Evolutionary conservation across 1,284 basidiomycete genomes (phyloP).

Genomic region (Vanrija sp.): DNA sequence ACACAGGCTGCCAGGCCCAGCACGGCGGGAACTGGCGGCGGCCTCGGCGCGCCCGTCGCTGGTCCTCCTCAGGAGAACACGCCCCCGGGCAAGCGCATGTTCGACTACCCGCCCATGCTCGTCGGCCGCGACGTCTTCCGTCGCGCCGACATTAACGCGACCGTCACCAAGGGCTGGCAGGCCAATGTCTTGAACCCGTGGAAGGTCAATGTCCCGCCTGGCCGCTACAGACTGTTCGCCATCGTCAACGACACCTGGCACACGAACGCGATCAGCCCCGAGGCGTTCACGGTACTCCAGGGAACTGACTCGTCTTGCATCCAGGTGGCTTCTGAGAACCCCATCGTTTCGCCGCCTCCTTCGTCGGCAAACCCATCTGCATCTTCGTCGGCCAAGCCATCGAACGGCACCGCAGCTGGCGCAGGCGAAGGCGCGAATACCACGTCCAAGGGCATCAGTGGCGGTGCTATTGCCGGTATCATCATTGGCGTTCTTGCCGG

Average conservation of each 20-base stretch:
- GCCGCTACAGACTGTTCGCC: conserved; percentile 33
- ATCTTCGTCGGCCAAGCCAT: neutral
- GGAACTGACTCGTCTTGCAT: conserved; percentile 30
- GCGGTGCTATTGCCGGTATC: conserved; percentile 42
- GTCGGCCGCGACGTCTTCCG: conserved; percentile 1
- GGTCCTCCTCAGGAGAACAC: neutral
- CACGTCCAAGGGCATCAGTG: conserved; percentile 17
- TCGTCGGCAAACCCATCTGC: neutral
- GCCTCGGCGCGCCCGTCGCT: neutral
- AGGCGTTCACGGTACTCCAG: conserved; percentile 28
- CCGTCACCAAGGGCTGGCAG: conserved; percentile 17
- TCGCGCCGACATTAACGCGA: conserved; percentile 21
- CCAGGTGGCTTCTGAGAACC: conserved; percentile 4
- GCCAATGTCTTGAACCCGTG: conserved; percentile 23
- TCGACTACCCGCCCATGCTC: neutral
- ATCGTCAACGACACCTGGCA: conserved; percentile 16
- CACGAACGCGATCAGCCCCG: neutral
- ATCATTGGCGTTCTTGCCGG: conserved; percentile 36
- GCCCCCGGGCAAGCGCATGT: neutral
- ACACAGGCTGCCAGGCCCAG: neutral
- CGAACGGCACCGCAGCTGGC: neutral
- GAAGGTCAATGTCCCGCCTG: conserved; percentile 27
- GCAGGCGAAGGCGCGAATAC: neutral
- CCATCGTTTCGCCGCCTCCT: neutral
- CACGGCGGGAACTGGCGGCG: neutral